Percentiles rank a stretch among this genome's conserved stretches.
Conservation (phyloP, 495 filamentous ascomycete species). For the Penicillium argentinense region DNA sequence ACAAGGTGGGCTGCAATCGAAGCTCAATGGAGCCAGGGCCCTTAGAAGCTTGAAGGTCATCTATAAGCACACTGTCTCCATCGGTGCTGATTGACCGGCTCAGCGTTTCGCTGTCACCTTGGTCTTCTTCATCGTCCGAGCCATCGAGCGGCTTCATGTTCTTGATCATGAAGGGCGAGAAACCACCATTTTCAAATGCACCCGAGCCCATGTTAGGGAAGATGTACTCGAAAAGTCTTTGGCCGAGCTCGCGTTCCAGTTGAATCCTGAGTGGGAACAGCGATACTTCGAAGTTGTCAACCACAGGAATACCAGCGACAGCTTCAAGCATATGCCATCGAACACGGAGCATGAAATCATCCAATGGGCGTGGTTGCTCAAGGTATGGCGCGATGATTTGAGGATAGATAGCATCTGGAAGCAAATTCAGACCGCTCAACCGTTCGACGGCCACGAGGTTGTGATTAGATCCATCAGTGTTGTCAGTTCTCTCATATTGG, state of each 20-base stretch:
- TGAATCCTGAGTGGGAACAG: constrained; percentile 92
- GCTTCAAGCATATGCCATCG: constrained; percentile 98
- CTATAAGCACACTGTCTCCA: constrained; percentile 30
- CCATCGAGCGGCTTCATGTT: constrained; percentile 61
- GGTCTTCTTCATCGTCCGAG: constrained; percentile 57
- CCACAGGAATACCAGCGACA: constrained; percentile 94
- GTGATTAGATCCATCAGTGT: constrained; percentile 93
- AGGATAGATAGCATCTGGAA: constrained; percentile 89
- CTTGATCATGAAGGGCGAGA: constrained; percentile 82
- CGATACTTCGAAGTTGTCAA: constrained; percentile 96
- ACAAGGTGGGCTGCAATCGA: constrained; percentile 74
- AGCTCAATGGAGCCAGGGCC: constrained; percentile 71
- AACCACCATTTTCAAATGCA: constrained; percentile 60
- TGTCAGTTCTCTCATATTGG: constrained; percentile 90
- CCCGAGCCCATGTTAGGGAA: constrained; percentile 76
- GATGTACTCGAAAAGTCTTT: constrained; percentile 95
- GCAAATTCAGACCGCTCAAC: constrained; percentile 81
- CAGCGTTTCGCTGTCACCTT: constrained; percentile 34
- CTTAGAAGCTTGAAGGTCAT: constrained; percentile 41
- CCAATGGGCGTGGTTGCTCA: constrained; percentile 57
- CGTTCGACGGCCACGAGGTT: constrained; percentile 84
- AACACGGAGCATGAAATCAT: constrained; percentile 81
- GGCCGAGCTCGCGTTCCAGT: constrained; percentile 88
- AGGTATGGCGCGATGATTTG: constrained; percentile 90
- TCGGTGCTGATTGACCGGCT: constrained; percentile 25